Conservation (phyloP, 2,329 filamentous ascomycete genomes). For the Fusarium fujikuroi region DNA sequence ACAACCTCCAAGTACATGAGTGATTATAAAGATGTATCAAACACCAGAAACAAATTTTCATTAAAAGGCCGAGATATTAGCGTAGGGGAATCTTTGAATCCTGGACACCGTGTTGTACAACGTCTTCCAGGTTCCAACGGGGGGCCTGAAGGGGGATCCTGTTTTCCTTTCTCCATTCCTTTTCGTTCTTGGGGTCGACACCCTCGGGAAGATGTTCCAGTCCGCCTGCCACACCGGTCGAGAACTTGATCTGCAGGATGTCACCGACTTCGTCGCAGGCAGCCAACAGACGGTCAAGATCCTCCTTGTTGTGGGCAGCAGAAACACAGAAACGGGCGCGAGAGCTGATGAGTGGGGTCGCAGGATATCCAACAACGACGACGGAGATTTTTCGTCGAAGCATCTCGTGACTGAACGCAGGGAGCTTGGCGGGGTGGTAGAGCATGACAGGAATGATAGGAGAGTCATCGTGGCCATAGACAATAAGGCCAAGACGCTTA, state of each 20-base stretch:
- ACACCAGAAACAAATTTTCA: slow-evolving; percentile 39
- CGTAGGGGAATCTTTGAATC: slow-evolving; percentile 79
- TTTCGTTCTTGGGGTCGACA: slow-evolving; percentile 76
- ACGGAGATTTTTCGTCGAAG: slow-evolving; percentile 96
- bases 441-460: slow-evolving; percentile 95
- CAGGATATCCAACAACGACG: slow-evolving; percentile 96
- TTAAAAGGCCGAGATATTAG: slow-evolving; percentile 54
- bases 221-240: slow-evolving; percentile 93
- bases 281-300: slow-evolving; percentile 86
- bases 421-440: slow-evolving; percentile 99
- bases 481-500: slow-evolving; percentile 95
- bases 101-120: slow-evolving; percentile 77
- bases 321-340: slow-evolving; percentile 96
- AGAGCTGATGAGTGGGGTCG: slow-evolving; percentile 93
- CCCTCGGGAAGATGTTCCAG: slow-evolving; percentile 79
- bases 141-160: slow-evolving; percentile 78
- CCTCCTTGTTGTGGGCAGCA: slow-evolving; percentile 97
- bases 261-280: slow-evolving; percentile 95
- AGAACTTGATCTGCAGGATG: slow-evolving; percentile 93
- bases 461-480: slow-evolving; percentile 97
- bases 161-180: slow-evolving; percentile 70
- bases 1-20: slow-evolving; percentile 20
- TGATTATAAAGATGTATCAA: slow-evolving; percentile 38
- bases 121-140: slow-evolving; percentile 85
- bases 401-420: slow-evolving; percentile 98